Evolutionary conservation across 2,329 filamentous ascomycete genomes (phyloP).

Genomic region (Aschersonia sp.): DNA sequence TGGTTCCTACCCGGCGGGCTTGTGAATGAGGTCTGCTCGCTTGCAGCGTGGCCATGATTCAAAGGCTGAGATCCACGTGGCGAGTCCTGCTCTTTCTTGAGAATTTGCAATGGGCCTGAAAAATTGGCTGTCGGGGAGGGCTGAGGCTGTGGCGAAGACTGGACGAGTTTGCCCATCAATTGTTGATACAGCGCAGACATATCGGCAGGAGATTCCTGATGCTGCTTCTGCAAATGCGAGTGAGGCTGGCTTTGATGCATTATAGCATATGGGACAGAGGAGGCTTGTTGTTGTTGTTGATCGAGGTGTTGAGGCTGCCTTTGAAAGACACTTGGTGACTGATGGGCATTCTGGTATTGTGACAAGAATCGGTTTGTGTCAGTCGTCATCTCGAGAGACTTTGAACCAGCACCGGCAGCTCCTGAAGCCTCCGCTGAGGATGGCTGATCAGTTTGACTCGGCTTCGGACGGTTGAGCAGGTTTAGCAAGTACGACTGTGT

Average conservation of each 20-base stretch:
- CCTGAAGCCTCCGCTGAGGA: constrained; percentile 26
- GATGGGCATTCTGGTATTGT: constrained; percentile 14
- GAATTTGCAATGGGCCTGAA: constrained; percentile 26
- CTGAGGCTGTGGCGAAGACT: constrained; percentile 26
- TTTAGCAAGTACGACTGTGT: constrained; percentile 78
- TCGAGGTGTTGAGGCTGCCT: constrained; percentile 9
- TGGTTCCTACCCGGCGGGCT: constrained; percentile 29
- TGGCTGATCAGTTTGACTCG: constrained; percentile 39
- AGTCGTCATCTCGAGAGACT: constrained; percentile 20
- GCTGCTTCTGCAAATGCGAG: constrained; percentile 4
- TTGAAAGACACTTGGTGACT: constrained; percentile 11
- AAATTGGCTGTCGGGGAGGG: constrained; percentile 16
- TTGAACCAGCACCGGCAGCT: constrained; percentile 28
- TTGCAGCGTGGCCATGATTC: constrained; percentile 24
- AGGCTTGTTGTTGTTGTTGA: constrained; percentile 11
- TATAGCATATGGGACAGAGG: constrained; percentile 10
- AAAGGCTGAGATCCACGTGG: constrained; percentile 21
- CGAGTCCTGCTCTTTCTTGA: constrained; percentile 33
- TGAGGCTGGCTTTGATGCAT: constrained; percentile 9
- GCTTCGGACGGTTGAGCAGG: constrained; percentile 67
- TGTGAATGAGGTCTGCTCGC: constrained; percentile 26
- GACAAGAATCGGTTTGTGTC: constrained; percentile 14
- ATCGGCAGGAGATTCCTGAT: constrained; percentile 22
- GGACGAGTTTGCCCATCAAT: constrained; percentile 20
- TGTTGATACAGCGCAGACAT: constrained; percentile 22